Base-by-base conservation (phyloP, 306 rosid genomes). In the Quercus suber region DNA sequence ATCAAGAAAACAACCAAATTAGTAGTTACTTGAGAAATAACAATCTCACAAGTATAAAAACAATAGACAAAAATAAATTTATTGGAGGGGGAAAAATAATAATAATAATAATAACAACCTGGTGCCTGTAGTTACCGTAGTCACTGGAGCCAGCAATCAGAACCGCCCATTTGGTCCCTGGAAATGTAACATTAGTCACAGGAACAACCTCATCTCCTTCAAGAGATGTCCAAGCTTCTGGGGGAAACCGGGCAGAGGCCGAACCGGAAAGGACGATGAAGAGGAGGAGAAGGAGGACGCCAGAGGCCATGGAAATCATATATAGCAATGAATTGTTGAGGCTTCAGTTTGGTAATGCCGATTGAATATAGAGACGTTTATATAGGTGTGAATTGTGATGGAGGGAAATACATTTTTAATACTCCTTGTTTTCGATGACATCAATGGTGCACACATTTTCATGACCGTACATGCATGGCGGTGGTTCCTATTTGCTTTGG, bases 41-140 rank as follows among this genome's bases (percentile, higher is more conserved):
- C 52, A 45, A 45, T 0, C 52, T 45, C 15, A 0, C 14, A 45
- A 45, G 4, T 9, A 45, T 45, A 45, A 45, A 11, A 45, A 10
- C 13, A 11, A 45, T 45, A 45, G 52, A 45, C 52, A 45, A 8
- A 43, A 45, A 45, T 45, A 45, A 45, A 45, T 45, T 45, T 45
- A 45, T 45, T 45, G 52, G 52, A 10, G 0, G 14, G 52, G 12
- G 14, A 2, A 45, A 43, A 0, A 21, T 21, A 21, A 21, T 21
- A 21, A 21, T 21, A 45, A 45, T 8, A 75, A 53, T 41, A 3
- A 1, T 4, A 55, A 33, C 17, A 3, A 21, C 99, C 97, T 91
- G 99, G 55, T 96, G 98, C 63, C 97, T 90, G 85, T 96, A 93
- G 77, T 96, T 96, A 96, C 91, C 88, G 82, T 90, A 96, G 23